Base-by-base conservation (phyloP, 768 basidiomycete species). In the Suillus bovinus region DNA sequence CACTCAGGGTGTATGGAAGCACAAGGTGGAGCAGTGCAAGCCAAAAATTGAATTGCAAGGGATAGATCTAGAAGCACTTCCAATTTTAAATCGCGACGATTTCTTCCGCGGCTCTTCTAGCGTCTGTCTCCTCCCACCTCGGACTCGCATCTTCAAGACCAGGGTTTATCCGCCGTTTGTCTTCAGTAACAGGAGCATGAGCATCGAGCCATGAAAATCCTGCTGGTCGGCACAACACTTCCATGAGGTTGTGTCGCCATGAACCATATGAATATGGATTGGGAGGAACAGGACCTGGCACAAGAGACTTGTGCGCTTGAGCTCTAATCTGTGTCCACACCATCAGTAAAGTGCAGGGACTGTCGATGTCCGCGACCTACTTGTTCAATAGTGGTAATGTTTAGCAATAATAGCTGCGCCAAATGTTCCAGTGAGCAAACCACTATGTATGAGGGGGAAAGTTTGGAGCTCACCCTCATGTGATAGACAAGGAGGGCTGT, bases 351-450 rank as follows among this genome's bases (percentile, higher is more conserved):
- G 17, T 33, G 31, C 53, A 61, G 52, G 50, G 61, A 53, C 46
- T 41, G 61, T 49, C 22, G 46, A 66, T 70, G 66, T 59, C 59
- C 53, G 61, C 58, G 50, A 71, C 86, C 74, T 73, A 91, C 90
- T 84, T 94, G 93, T 78, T 98, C 96, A 64, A 98, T 94, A n/a
- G 95, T 98, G 10, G 96, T 97, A 39, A 94, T 82, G 74, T 96
- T 96, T 65, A 94, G 79, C 36, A 94, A 72, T 59, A 96, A 76
- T 54, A 98, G 81, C 89, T 93, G 72, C 17, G 10, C 42, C 44
- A 60, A 17, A 44, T 10, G 14, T 17, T 9, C 55, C 27, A 6
- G 63, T 69, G 46, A 67, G 62, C 33, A 29, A 17, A 29, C 39
- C 33, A 27, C 42, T 29, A 53, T 14, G 16, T 36, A 10, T 13